Evolutionary conservation across 2,329 filamentous ascomycete genomes (phyloP).

Genomic region (Davidsoniella neocaledoniae): DNA sequence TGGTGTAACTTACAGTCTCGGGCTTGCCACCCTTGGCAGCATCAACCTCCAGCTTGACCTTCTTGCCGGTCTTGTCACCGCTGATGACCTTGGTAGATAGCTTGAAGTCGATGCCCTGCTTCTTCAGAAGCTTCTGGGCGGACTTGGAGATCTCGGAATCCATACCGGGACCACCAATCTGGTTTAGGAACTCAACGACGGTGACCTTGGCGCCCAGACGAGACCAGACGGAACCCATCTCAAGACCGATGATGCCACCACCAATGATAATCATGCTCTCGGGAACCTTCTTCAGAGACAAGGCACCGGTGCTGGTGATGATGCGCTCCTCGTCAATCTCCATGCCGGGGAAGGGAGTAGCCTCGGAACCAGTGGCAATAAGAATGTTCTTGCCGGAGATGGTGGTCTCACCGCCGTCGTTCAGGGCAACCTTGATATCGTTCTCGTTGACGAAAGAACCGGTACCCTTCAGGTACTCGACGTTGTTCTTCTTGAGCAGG

Average conservation of each 20-base stretch:
- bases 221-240: constrained; percentile 98
- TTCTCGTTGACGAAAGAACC: constrained; percentile 77
- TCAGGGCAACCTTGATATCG: constrained; percentile 77
- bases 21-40: constrained; percentile 91
- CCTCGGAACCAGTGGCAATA: constrained; percentile 89
- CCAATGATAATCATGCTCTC: constrained; percentile 97
- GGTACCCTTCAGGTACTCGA: constrained; percentile 92
- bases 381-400: constrained; percentile 92
- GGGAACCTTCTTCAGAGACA: constrained; percentile 75
- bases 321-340: constrained; percentile 96
- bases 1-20: constrained; percentile 50
- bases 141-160: constrained; percentile 83
- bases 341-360: constrained; percentile 89
- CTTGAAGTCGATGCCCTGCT: constrained; percentile 98
- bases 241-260: constrained; percentile 94
- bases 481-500: constrained; percentile 97
- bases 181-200: constrained; percentile 87
- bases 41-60: constrained; percentile 70
- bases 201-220: constrained; percentile 86
- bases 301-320: constrained; percentile 87
- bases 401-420: constrained; percentile 79
- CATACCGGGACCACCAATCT: constrained; percentile 97
- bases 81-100: constrained; percentile 84
- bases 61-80: constrained; percentile 65
- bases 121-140: constrained; percentile 79